phyloP scores from a whole-genome alignment of 208 protist genomes.

The Porcisia hertigi region DNA sequence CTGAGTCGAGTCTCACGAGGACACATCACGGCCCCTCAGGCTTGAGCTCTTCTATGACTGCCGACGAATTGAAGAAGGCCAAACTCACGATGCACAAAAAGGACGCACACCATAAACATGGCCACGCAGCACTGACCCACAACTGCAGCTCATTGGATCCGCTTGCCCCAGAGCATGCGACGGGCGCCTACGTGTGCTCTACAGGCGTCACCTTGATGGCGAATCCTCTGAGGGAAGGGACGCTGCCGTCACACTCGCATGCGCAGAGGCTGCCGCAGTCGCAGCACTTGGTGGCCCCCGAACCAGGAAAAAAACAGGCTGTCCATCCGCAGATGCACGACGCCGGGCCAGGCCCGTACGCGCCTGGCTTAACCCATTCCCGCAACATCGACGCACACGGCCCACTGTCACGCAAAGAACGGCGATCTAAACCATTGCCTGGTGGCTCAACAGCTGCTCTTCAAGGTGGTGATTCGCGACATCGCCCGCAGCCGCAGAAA shows the following conservation, averaged over 20 bases:
- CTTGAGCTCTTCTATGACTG: background rate
- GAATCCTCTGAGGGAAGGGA: background rate
- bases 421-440: conserved; percentile 28
- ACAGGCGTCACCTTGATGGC: background rate
- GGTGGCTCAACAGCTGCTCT: background rate
- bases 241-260: background rate
- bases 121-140: background rate
- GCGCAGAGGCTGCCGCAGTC: background rate
- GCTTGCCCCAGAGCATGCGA: background rate
- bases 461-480: background rate
- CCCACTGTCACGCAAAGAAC: conserved; percentile 30
- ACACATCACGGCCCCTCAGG: background rate
- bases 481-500: background rate
- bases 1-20: background rate
- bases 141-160: conserved; percentile 8
- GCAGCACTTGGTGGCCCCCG: background rate
- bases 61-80: conserved; percentile 11
- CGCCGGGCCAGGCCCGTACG: background rate
- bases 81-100: conserved; percentile 27
- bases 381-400: conserved; percentile 4
- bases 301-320: background rate
- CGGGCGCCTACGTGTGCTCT: background rate
- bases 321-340: background rate
- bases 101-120: background rate
- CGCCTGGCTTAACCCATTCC: background rate